Evolutionary conservation across 2,329 filamentous ascomycete species (phyloP).

Genomic region (Aspergillus novoparasiticus): DNA sequence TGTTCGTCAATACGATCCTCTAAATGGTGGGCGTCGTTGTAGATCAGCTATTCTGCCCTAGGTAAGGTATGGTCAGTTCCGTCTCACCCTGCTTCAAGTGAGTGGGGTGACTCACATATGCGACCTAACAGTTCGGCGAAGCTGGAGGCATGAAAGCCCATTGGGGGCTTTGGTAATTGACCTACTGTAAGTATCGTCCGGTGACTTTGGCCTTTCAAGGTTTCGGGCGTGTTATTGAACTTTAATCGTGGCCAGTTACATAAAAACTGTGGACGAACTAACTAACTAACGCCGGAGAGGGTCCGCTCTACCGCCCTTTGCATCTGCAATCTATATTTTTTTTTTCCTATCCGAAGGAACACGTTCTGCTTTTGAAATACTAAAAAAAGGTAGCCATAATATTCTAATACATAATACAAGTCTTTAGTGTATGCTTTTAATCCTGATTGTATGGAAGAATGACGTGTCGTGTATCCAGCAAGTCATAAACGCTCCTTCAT

Average conservation of each 20-base stretch:
- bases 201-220: not conserved
- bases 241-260: not conserved
- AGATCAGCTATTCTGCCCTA: not conserved
- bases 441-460: not conserved
- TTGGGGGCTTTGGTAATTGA: not conserved
- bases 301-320: not conserved
- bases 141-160: not conserved
- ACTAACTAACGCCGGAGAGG: not conserved
- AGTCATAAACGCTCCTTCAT: not conserved
- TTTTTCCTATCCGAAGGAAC: not conserved
- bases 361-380: not conserved
- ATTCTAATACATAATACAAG: not conserved
- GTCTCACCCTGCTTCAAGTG: not conserved
- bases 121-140: not conserved
- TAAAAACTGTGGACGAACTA: not conserved
- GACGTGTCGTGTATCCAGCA: not conserved
- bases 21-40: not conserved
- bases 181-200: not conserved
- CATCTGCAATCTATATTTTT: not conserved
- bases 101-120: not conserved
- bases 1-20: not conserved
- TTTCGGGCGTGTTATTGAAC: not conserved
- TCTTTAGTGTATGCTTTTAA: not conserved
- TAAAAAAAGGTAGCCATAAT: not conserved
- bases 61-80: not conserved